phyloP scores from a whole-genome alignment of 768 basidiomycete genomes.

The Tricholoma matsutake region DNA sequence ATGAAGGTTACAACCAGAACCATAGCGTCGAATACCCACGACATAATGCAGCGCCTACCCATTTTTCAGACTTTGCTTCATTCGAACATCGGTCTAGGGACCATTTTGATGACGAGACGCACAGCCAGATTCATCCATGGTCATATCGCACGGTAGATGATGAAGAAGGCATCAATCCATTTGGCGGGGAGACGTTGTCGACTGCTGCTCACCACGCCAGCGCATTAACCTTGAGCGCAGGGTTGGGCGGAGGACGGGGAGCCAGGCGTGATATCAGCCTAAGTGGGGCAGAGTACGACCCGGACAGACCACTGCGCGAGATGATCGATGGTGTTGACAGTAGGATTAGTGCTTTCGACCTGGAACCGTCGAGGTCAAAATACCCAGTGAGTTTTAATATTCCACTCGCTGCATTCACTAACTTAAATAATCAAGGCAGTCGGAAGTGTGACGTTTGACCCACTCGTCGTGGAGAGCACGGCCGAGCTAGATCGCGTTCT shows the following conservation, averaged over 20 bases:
- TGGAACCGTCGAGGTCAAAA: constrained; percentile 49
- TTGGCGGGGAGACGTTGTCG: constrained; percentile 68
- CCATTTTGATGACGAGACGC: constrained; percentile 51
- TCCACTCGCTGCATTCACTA: background rate
- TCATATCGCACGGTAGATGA: constrained; percentile 53
- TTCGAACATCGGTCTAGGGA: constrained; percentile 58
- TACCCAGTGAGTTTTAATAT: constrained; percentile 36
- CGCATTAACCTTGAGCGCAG: constrained; percentile 81
- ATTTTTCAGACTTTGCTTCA: constrained; percentile 57
- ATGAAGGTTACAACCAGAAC: constrained; percentile 38
- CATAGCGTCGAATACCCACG: constrained; percentile 69
- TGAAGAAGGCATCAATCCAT: constrained; percentile 67
- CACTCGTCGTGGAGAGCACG: constrained; percentile 58
- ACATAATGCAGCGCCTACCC: constrained; percentile 57
- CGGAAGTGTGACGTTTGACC: constrained; percentile 44
- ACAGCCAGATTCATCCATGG: constrained; percentile 51
- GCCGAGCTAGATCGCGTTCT: constrained; percentile 60
- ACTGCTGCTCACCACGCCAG: constrained; percentile 90
- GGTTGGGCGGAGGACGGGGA: constrained; percentile 59
- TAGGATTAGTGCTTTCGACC: constrained; percentile 54
- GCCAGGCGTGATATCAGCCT: constrained; percentile 52
- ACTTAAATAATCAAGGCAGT: constrained; percentile 23
- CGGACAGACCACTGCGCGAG: constrained; percentile 71
- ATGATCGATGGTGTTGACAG: constrained; percentile 64
- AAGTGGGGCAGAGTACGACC: constrained; percentile 83